Base-by-base conservation (phyloP, 164 flowering plant genomes). In the Pachysandra terminalis region DNA sequence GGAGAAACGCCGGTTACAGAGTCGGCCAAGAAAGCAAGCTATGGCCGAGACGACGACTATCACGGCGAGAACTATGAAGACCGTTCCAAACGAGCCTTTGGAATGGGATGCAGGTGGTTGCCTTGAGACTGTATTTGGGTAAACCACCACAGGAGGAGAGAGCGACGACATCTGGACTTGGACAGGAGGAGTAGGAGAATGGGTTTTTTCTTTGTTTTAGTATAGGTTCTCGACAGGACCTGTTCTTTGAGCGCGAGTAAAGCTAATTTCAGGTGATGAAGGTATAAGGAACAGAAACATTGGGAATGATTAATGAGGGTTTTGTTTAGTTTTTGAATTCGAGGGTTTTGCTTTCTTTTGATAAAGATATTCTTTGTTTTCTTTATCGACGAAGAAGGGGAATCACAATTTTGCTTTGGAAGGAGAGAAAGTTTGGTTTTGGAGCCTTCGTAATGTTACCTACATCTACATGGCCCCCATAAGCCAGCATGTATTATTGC, bases 31-130 rank as follows among this genome's bases (percentile, higher is more conserved):
- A 54, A 66, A 76, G 68, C 88, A 84, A 41, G 88, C 86, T n/a
- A 85, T 59, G 16, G 76, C 87, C 5, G 88, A 81, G 8, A 87
- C 40, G 17, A 81, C 90, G 22, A 82, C 64, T 32, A 87, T 85
- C 12, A 83, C 78, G 1, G 87, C 86, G 52, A 87, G 73, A 54
- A 87, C 88, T 5, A 79, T 81, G 55, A 87, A 85, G 9, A 87
- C 92, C 0, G 83, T 71, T 66, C 85, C 89, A 49, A 85, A 87
- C 1, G 88, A 84, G 1, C 88, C 89, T 63, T 82, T 63, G 0
- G 85, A 83, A 71, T 78, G 83, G 80, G 62, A 7, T 70, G 59
- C 9, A 22, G 73, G 19, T 40, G 73, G 51, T 54, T 69, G 61
- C 53, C 35, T 15, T 7, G 80, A 62, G 25, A 68, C 58, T 12